Evolutionary conservation across 2,329 filamentous ascomycete species (phyloP).

Genomic region (Thermomyces lanuginosus): DNA sequence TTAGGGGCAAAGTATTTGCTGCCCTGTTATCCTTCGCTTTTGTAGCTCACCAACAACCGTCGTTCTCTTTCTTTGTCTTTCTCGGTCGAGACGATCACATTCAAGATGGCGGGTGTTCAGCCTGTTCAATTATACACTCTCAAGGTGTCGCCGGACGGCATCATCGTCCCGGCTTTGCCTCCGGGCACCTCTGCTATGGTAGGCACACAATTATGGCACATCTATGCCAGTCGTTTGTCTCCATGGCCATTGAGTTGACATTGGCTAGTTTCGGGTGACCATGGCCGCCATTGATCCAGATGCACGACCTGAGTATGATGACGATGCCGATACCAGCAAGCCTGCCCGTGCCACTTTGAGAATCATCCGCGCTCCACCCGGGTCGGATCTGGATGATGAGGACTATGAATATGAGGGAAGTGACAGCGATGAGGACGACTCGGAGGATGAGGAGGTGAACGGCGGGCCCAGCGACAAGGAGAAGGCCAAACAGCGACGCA

Average conservation of each 20-base stretch:
- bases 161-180: slow-evolving; percentile 57
- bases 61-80: background rate
- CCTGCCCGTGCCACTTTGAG: slow-evolving; percentile 73
- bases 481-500: slow-evolving; percentile 76
- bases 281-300: slow-evolving; percentile 96
- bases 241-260: background rate
- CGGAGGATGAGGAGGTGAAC: slow-evolving; percentile 59
- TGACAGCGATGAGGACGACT: slow-evolving; percentile 29
- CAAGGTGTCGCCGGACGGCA: slow-evolving; percentile 70
- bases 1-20: no score
- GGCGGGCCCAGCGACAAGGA: slow-evolving; percentile 80
- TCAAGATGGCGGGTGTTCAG: slow-evolving; percentile 31
- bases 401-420: slow-evolving; percentile 45
- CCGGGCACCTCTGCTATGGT: slow-evolving; percentile 71
- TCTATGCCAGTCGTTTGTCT: background rate
- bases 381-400: slow-evolving; percentile 44
- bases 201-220: slow-evolving; percentile 33
- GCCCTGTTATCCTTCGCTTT: no score
- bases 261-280: slow-evolving; percentile 71
- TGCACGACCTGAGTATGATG: slow-evolving; percentile 51
- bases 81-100: no score
- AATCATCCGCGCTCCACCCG: slow-evolving; percentile 58
- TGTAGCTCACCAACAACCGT: no score
- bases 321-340: slow-evolving; percentile 43
- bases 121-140: slow-evolving; percentile 81